Base-by-base conservation (phyloP, 805 yeast species). In the Hemisphaericaspora nanyangensis region DNA sequence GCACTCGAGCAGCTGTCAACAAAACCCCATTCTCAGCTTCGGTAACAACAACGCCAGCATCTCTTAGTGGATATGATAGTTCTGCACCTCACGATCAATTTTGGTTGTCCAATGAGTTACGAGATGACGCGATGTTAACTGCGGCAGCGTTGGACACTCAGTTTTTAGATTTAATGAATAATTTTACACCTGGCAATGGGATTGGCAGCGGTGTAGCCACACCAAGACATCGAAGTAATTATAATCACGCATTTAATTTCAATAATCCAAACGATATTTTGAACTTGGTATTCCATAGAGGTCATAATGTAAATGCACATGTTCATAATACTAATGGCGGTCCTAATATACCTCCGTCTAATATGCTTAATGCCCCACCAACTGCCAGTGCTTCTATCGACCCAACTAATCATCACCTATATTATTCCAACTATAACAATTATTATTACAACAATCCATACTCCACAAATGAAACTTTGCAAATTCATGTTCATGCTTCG, bases 51-150 rank as follows among this genome's bases (percentile, higher is more conserved):
- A 16, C 33, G 10, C 18, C 38, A 5, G 17, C 37, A 10, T 24
- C 22, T 7, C 34, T 32, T 3, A 19, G 36, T 10, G 41, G 43
- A 4, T 42, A 43, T 31, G 43, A 50, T 45, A 56, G 49, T 36
- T 41, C 43, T 4, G 47, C 43, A 34, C 50, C 59, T 4, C 63
- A 65, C 27, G 82, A 79, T 37, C 75, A 76, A 39, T 78, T 80
- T 47, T 82, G 88, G 88, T 65, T 83, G 17, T 79, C 88, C 12
- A 79, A 75, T 39, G 90, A 83, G 51, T 63, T 83, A 33, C 56
- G 84, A 37, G 87, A 80, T 46, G 89, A 83, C 49, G 89, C 88
- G 0, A 59, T 83, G 19, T 61, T 83, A 44, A 81, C 89, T 0
- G 89, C 89, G 0, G 82, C 86, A 5, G 89, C 90, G 0, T 77